These are phyloP conservation scores for Wickerhamomyces alni DNA, from an alignment of 805 yeast genomes.

Conservation along the genomic window DNA sequence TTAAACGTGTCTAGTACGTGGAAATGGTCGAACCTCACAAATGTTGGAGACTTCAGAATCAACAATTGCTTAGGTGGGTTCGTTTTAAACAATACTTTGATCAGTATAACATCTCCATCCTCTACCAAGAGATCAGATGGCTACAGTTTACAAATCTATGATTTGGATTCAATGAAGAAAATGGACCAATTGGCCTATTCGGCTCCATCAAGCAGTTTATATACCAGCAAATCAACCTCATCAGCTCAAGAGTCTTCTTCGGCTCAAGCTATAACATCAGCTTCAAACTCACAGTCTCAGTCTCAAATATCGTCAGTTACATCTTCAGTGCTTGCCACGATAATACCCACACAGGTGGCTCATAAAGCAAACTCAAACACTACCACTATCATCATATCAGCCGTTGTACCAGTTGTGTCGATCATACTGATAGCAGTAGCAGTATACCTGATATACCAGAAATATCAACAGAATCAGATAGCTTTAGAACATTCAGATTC, in stretches of 20 bases:
- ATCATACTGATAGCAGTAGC: conserved; percentile 13
- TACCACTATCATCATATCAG: neutral
- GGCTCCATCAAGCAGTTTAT: neutral
- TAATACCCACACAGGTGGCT: too few species aligned
- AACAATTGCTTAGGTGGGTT: conserved; percentile 40
- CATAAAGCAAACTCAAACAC: too few species aligned
- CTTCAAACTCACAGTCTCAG: neutral
- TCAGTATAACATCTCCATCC: conserved; percentile 30
- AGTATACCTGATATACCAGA: conserved; percentile 10
- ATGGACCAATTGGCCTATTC: conserved; percentile 15
- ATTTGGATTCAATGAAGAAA: conserved; percentile 29
- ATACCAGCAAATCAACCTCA: neutral
- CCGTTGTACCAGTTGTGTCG: conserved; percentile 9
- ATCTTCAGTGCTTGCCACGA: neutral
- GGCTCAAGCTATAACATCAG: too few species aligned
- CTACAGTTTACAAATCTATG: conserved; percentile 37
- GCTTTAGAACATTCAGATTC: conserved; percentile 2
- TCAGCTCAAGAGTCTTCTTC: too few species aligned
- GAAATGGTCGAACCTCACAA: conserved; percentile 21
- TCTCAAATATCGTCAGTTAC: neutral
- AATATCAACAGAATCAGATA: neutral
- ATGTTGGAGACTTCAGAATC: conserved; percentile 21
- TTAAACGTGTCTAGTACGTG: conserved; percentile 19
- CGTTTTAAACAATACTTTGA: conserved; percentile 42
- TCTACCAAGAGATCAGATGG: conserved; percentile 19